Evolutionary conservation across 2,329 filamentous ascomycete genomes (phyloP), one percentile per base, ranked within the genome.

Genomic region (Cercospora citrullina): DNA sequence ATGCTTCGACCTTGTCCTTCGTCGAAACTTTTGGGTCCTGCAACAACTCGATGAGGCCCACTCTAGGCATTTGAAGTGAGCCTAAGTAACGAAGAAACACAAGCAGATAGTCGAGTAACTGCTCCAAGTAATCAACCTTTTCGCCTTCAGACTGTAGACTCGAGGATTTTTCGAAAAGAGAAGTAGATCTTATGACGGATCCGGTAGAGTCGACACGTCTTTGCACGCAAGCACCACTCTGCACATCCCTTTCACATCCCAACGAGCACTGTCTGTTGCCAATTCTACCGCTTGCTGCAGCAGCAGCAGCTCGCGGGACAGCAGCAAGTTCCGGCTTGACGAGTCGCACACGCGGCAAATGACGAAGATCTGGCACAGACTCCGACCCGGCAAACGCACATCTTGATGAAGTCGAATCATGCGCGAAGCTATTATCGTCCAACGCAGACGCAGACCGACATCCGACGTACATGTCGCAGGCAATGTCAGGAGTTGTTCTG

Each of bases 301-400:
- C 60, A 26, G 45, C 21, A 51, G 67, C 48, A 68, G 60, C 18
- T n/a, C 67, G 51, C 3, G 73, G 71, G 14, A 75, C 65, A 48
- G 71, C 70, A n/a, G 75, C 75, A 28, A 72, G 65, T 18, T 74
- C 71, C n/a, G 76, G 76, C 55, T 72, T 74, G 5, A 76, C 69
- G n/a, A 75, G 66, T 26, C 70, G 66, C 2, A 77, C 72, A 28
- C 68, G 69, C 10, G 75, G 75, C 39, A 77, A 62, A 18, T 69
- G 68, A 64, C 67, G 62, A 33, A 72, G 60, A 53, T 71, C 67
- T 30, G 55, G 33, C 26, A 39, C 28, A 48, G 39, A 18, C 36
- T 53, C 60, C 60, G 60, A 30, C 53, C 45, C 60, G 16, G 39
- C 21, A 26, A 51, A 33, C 26, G 45, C n/a, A 53, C 21, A 48